phyloP scores from a whole-genome alignment of 2,329 filamentous ascomycete species.

The Aspergillus fructus region DNA sequence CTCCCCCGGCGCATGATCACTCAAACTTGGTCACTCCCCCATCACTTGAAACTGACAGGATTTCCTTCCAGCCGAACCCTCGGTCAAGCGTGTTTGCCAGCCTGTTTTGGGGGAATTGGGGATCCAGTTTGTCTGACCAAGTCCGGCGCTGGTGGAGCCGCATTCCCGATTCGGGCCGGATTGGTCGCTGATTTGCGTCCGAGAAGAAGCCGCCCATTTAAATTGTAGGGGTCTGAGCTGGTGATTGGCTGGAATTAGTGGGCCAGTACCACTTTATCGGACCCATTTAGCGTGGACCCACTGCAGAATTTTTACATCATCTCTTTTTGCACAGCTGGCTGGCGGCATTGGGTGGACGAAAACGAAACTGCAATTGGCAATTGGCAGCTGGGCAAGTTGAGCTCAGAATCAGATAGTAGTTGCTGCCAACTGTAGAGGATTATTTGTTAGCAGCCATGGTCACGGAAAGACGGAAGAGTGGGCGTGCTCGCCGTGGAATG shows the following conservation, averaged over 20 bases:
- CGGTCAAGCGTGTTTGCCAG: not conserved
- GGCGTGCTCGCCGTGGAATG: conserved; percentile 10
- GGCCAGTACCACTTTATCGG: conserved; percentile 19
- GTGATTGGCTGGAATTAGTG: conserved; percentile 17
- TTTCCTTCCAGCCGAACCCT: conserved; percentile 15
- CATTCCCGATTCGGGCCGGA: conserved; percentile 28
- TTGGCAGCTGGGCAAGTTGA: too few species aligned
- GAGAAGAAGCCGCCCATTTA: conserved; percentile 18
- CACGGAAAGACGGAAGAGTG: conserved; percentile 7
- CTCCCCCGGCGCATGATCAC: conserved; percentile 7
- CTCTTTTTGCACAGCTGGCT: not conserved
- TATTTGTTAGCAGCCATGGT: too few species aligned
- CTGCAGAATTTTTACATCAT: conserved; percentile 11
- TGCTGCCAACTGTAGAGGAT: too few species aligned
- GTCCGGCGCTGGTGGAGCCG: conserved; percentile 24
- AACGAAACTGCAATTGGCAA: too few species aligned
- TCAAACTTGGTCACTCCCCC: not conserved
- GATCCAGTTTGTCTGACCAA: conserved; percentile 7
- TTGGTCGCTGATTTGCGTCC: conserved; percentile 18
- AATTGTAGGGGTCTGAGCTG: not conserved
- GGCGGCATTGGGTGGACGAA: not conserved
- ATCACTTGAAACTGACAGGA: conserved; percentile 5
- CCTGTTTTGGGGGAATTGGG: not conserved
- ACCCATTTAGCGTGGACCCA: conserved; percentile 19
- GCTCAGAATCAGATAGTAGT: too few species aligned